Base-by-base conservation (phyloP, 2,329 filamentous ascomycete species). In the Monilinia laxa region DNA sequence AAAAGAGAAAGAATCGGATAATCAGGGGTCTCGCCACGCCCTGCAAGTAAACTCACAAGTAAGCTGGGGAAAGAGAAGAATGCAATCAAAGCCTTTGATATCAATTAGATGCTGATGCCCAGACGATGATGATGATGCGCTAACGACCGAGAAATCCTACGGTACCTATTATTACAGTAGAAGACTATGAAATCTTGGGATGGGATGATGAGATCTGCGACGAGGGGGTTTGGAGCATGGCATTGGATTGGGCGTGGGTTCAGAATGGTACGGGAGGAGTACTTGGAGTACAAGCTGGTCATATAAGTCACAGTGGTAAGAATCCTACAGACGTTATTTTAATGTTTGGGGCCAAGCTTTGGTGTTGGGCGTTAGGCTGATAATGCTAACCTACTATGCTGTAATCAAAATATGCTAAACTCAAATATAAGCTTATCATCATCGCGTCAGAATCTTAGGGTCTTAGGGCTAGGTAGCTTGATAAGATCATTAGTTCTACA, bases 271-370 rank as follows among this genome's bases (percentile, higher is more conserved):
- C 4, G n/a, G 23, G 6, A 14, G 12, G 9, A 14, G 11, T 12
- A 18, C 11, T 18, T 35, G 28, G 49, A 40, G 14, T 35, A 42
- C 28, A 28, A 28, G 28, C 28, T 28, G 28, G 4, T n/a, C n/a
- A 28, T 28, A 28, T 28, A 28, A 1, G 28, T 28, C 28, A 28
- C 18, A 23, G 40, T 45, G 45, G 28, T 38, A 12, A 4, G 58
- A 60, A 60, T 60, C 58, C 60, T 54, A 23, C 62, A 49, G 62
- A 58, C 62, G 53, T 65, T 65, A 65, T 58, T 65, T 65, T 65
- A 51, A 58, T 65, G 62, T 57, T 64, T 14, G 7, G 38, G 60
- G 40, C 49, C 16, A 47, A 45, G 38, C 51, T 56, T 38, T 20
- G 23, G 40, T 63, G 16, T 23, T 16, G 12, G 38, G 14, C 14